Evolutionary conservation across 805 yeast species (phyloP).

Genomic region (Middelhovenomyces tepae): DNA sequence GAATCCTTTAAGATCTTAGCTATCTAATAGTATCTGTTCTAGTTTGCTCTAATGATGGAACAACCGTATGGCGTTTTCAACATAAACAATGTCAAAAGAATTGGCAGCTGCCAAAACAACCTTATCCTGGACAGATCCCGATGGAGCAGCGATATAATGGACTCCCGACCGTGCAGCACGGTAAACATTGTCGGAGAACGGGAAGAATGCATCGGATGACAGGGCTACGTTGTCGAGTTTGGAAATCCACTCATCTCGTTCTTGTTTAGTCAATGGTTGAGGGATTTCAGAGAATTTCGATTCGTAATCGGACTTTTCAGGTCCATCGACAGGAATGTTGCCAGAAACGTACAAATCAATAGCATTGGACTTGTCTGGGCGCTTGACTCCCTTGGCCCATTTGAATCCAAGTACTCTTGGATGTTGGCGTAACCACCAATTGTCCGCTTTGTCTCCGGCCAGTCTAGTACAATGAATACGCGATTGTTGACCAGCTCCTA

Average conservation of each 20-base stretch:
- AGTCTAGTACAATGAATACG: conserved; percentile 98
- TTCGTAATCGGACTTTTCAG: conserved; percentile 88
- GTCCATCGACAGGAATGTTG: conserved; percentile 85
- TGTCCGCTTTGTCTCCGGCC: conserved; percentile 99
- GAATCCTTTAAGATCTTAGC: conserved; percentile 5
- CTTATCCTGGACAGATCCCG: conserved; percentile 96
- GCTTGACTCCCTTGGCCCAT: conserved; percentile 97
- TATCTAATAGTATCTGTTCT: neutral
- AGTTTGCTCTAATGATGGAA: conserved; percentile 79
- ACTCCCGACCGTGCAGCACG: conserved; percentile 97
- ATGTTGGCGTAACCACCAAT: conserved; percentile 99
- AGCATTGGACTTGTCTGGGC: conserved; percentile 97
- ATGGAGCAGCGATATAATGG: conserved; percentile 90
- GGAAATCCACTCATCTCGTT: conserved; percentile 79
- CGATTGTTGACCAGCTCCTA: conserved; percentile 99
- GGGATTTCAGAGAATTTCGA: conserved; percentile 82
- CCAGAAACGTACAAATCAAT: conserved; percentile 88
- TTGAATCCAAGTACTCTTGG: conserved; percentile 86
- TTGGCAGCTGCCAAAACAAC: conserved; percentile 96
- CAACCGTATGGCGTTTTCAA: conserved; percentile 93
- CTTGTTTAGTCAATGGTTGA: conserved; percentile 68
- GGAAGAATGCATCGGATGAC: conserved; percentile 98
- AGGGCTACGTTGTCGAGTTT: conserved; percentile 80
- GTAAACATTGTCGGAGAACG: conserved; percentile 98
- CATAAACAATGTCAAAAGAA: conserved; percentile 79